Evolutionary conservation across 176 grass and related monocot genomes (phyloP), one percentile per base, ranked within the genome.

Genomic region (bread wheat (Triticum aestivum)): DNA sequence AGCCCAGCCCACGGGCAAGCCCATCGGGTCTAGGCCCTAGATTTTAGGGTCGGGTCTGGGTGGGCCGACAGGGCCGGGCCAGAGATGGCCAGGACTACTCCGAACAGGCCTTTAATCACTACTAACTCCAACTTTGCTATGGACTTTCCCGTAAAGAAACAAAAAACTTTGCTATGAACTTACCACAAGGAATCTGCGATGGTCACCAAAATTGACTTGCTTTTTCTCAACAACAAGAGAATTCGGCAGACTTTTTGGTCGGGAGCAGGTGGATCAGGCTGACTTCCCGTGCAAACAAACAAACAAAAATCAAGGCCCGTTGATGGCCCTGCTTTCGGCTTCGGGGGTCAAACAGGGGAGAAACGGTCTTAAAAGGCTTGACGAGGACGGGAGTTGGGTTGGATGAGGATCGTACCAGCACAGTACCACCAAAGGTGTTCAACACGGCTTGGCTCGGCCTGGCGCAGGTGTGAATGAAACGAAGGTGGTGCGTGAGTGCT

Each of bases 281-380:
- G 23, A 73, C 4, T 73, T 44, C 12, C 18, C 9, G 39, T 1
- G 17, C 52, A 58, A 20, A 58, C 52, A 20, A 58, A 58, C 52
- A 20, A 58, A 44, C 5, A 73, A 27, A 6, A 73, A 44, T 24
- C 69, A 44, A 73, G 69, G 69, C 13, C 61, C 63, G 3, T 69
- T 21, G 5, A 8, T 49, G 15, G 42, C 44, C 59, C 49, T 76
- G 77, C 68, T 24, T 73, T 81, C 6, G 77, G 44, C 1, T 47
- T 47, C 44, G 54, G 18, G 83, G 69, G 44, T 89, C 82, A 81
- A 85, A 29, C 68, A 61, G 0, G 52, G 15, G 49, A 85, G 15
- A 67, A 81, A 70, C 83, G 24, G 72, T 79, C 13, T 84, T 74
- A 3, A 80, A 77, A 69, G 12, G 4, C 35, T 1, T 18, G 88